A percentile compares a stretch with the other conserved stretches of the same genome.
Evolutionary conservation across 306 rosid species (phyloP).

Genomic region (Fragaria iinumae): DNA sequence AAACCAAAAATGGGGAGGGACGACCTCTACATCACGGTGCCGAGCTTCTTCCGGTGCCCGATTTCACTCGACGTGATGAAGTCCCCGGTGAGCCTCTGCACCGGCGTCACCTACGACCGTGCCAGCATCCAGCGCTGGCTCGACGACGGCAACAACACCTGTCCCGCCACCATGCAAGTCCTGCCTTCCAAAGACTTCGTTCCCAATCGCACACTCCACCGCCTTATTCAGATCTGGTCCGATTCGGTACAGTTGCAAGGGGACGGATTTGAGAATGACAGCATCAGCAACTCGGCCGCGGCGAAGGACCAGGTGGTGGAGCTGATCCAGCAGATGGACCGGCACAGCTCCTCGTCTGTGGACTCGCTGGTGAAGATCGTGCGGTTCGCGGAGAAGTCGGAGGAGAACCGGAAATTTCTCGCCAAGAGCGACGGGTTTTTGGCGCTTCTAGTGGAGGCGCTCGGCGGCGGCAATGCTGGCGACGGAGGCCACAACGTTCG

Average conservation of each 20-base stretch:
- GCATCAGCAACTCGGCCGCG: slow-evolving; percentile 8
- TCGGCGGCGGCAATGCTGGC: slow-evolving; percentile 44
- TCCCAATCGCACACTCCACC: slow-evolving; percentile 76
- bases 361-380: slow-evolving; percentile 46
- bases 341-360: background rate
- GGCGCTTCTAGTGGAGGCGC: slow-evolving; percentile 44
- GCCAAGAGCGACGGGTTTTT: slow-evolving; percentile 44
- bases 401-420: slow-evolving; percentile 57
- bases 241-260: slow-evolving; percentile 50
- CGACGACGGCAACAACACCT: slow-evolving; percentile 90
- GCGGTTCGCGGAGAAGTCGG: slow-evolving; percentile 53
- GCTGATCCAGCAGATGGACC: slow-evolving; percentile 30
- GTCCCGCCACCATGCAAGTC: slow-evolving; percentile 97
- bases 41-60: slow-evolving; percentile 81
- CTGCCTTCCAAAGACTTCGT: slow-evolving; percentile 70
- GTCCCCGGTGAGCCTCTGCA: slow-evolving; percentile 90
- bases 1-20: slow-evolving; percentile 56
- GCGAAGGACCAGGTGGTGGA: slow-evolving; percentile 38
- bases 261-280: slow-evolving; percentile 40
- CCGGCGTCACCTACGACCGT: slow-evolving; percentile 97
- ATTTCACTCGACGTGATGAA: slow-evolving; percentile 86
- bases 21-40: slow-evolving; percentile 65
- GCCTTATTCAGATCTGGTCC: slow-evolving; percentile 92
- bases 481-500: slow-evolving; percentile 26
- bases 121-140: slow-evolving; percentile 95